Evolutionary conservation across 495 filamentous ascomycete species (phyloP).

Genomic region (Penicillium alfredii): DNA sequence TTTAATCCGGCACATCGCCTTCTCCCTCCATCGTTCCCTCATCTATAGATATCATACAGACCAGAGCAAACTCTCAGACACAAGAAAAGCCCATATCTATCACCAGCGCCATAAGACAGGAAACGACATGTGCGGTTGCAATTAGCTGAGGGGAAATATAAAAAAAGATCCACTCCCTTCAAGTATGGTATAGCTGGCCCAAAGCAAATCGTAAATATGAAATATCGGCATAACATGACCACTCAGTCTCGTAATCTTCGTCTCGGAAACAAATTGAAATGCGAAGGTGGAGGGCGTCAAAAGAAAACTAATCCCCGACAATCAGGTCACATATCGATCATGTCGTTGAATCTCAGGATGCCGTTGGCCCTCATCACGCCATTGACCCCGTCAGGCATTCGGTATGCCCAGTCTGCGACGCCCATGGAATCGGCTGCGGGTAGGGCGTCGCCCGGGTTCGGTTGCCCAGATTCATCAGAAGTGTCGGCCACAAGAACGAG

Average conservation of each 20-base stretch:
- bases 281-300: too few species aligned
- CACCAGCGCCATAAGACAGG: constrained; percentile 11
- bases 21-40: constrained; percentile 25
- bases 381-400: constrained; percentile 67
- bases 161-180: too few species aligned
- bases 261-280: constrained; percentile 16
- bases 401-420: constrained; percentile 39
- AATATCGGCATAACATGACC: constrained; percentile 7
- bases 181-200: too few species aligned
- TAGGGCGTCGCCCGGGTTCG: constrained; percentile 40
- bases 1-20: constrained; percentile 22
- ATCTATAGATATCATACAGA: constrained; percentile 17
- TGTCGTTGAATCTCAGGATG: constrained; percentile 86
- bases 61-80: constrained; percentile 5
- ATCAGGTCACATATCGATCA: constrained; percentile 83
- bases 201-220: constrained; percentile 11
- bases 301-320: neutral
- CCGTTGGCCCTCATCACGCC: constrained; percentile 80
- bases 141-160: too few species aligned
- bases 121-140: too few species aligned
- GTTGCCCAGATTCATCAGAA: constrained; percentile 44
- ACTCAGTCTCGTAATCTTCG: constrained; percentile 21
- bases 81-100: constrained; percentile 9
- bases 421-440: constrained; percentile 39
- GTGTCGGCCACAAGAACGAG: constrained; percentile 89